A percentile compares a stretch with the other conserved stretches of the same genome.
Conservation (phyloP, 257 asterid genomes). For the Solanum neorickii region DNA sequence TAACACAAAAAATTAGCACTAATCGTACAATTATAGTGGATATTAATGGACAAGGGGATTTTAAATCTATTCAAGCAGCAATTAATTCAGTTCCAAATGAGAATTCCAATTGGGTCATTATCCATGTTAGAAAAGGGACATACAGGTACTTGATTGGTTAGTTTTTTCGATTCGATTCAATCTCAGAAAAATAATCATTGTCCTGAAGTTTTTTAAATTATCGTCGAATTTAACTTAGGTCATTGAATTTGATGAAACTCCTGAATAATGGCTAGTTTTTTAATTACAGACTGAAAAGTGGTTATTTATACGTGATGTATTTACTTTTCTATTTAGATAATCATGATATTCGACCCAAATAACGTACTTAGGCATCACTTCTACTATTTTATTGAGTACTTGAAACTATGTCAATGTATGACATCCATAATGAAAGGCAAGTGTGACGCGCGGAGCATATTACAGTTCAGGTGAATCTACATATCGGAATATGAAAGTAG, state of each 20-base stretch:
- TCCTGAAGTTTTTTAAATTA: not conserved
- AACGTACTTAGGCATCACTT: not conserved
- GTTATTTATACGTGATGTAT: not conserved
- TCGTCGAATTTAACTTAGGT: too few relatives aligned
- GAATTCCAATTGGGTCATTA: constrained; percentile 56
- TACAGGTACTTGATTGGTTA: constrained; percentile 36
- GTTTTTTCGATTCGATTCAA: not conserved
- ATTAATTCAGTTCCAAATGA: constrained; percentile 55
- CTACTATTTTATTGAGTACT: not conserved
- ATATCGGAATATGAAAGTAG: not conserved
- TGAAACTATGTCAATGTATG: not conserved
- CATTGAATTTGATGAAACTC: not conserved
- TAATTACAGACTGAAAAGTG: too few relatives aligned
- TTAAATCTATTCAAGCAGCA: constrained; percentile 56
- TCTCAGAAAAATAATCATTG: not conserved
- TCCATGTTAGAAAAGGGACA: constrained; percentile 53
- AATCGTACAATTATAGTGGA: constrained; percentile 41
- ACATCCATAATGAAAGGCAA: not conserved
- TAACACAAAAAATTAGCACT: constrained; percentile 24
- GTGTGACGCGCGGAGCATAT: not conserved
- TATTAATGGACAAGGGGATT: constrained; percentile 51
- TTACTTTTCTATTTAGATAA: not conserved
- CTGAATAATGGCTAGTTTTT: too few relatives aligned
- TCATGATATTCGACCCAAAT: not conserved
- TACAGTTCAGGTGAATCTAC: too few relatives aligned